Base-by-base conservation (phyloP, 306 rosid species). In the Phaseolus lunatus region DNA sequence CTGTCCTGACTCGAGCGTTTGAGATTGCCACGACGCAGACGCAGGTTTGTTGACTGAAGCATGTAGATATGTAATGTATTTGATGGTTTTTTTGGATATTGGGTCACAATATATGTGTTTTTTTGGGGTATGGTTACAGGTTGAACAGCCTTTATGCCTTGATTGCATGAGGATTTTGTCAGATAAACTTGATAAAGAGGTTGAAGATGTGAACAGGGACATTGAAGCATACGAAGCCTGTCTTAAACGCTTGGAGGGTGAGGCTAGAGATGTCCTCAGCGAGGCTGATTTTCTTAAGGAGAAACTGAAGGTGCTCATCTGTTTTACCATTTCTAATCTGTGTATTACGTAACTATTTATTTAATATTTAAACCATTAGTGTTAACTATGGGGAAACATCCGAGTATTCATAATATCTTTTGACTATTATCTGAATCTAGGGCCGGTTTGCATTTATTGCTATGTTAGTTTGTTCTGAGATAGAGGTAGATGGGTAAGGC, bases 131-230 rank as follows among this genome's bases (percentile, higher is more conserved):
- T 13, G 39, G 83, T 67, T 85, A 35, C 90, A 96, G 99, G 97
- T 91, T 61, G 97, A 96, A 70, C 99, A 92, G 81, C 99, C 99
- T 75, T 78, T 96, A 68, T 96, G 99, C 83, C 94, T 96, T 56
- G 99, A 92, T 67, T 96, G 99, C 89, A 96, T 92, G 99, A 86
- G 97, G 81, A 77, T 92, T 62, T 86, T 96, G 82, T 92, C 95
- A 16, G 97, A 92, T 76, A 91, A 96, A 85, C 97, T 96, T 76
- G 96, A 96, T 83, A 92, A 92, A 84, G 97, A 92, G 87, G 91
- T 89, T 75, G 97, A 92, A 86, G 99, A 96, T 78, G 97, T 91
- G 44, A 88, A 87, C 81, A 88, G 89, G 83, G 99, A 95, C 85
- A 92, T 91, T 59, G 91, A 85, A 82, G 92, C 97, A 37, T 95